Evolutionary conservation across 208 protist genomes (phyloP).

Genomic region (Leishmania martiniquensis): DNA sequence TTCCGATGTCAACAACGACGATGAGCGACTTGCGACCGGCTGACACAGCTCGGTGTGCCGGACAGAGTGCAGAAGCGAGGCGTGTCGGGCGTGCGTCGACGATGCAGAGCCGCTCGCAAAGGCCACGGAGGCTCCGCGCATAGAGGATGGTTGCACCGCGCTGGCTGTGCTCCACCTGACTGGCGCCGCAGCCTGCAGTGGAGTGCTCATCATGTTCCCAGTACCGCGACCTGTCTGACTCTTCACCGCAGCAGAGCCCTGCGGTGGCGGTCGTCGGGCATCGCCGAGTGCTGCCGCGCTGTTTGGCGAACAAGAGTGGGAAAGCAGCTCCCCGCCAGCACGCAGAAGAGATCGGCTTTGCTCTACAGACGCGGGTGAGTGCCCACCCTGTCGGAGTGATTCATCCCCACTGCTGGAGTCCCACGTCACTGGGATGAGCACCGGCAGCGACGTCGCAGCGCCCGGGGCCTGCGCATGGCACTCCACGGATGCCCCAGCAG

Average conservation of each 20-base stretch:
- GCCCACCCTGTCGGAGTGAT: conserved; percentile 20
- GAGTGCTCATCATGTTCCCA: conserved; percentile 1
- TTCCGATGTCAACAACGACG: conserved; percentile 10
- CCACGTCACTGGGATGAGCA: conserved; percentile 16
- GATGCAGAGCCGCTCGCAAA: conserved; percentile 30
- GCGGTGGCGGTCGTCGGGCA: not conserved
- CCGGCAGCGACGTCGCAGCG: conserved; percentile 14
- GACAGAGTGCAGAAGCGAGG: conserved; percentile 9
- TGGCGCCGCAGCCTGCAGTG: not conserved
- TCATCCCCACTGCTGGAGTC: conserved; percentile 27
- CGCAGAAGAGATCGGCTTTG: conserved; percentile 23
- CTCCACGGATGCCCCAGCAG: not conserved
- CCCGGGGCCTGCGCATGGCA: not conserved
- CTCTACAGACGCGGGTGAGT: conserved; percentile 28
- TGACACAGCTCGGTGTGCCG: conserved; percentile 19
- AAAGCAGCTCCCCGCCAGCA: conserved; percentile 6
- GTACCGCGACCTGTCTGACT: not conserved
- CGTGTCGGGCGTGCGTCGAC: conserved; percentile 6
- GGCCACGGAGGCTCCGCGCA: conserved; percentile 25
- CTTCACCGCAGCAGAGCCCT: conserved; percentile 16
- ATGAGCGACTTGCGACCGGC: conserved; percentile 12
- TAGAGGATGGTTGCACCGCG: conserved; percentile 22
- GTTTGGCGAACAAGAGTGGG: not conserved
- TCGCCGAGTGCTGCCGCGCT: not conserved
- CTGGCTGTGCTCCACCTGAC: conserved; percentile 18